Base-by-base conservation (phyloP, 2,329 filamentous ascomycete species). In the Bipolaris sorokiniana region DNA sequence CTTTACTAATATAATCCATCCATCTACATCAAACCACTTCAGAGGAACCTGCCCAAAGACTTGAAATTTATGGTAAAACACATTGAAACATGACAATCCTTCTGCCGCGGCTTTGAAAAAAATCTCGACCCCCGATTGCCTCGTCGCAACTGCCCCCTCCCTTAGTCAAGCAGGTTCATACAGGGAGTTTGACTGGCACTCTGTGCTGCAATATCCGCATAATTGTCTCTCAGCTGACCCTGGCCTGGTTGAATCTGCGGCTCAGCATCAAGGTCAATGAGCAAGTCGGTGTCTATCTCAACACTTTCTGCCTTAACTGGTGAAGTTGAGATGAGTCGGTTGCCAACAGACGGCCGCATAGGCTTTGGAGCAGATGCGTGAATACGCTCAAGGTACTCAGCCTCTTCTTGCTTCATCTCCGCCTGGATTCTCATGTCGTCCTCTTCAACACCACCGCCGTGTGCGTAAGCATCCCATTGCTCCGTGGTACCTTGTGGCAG, bases 391-490 rank as follows among this genome's bases (percentile, higher is more conserved):
- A 44, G 36, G 18, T 62, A 67, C 7, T 58, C 58, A 0, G 56
- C 56, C n/a, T 68, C 49, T 15, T 63, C 45, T 7, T 67, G 58
- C 18, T 37, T 58, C 22, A 50, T 52, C 53, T 63, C 63, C 37
- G 62, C 46, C 5, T 59, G 16, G 10, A 57, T 23, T 26, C 58
- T 52, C 22, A 52, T 62, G 23, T 76, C 71, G 13, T 74, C 69
- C 22, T 22, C 54, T 36, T 61, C 48, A 3, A 40, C 53, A 46
- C 62, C 53, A 20, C 60, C 57, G 11, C 56, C 59, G 20, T 47
- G 49, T 15, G 56, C 50, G 37, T 60, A 61, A 10, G 41, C 13
- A 7, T 63, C 49, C 62, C 63, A 65, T 10, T 55, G 57, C 26
- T 51, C 28, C 3, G 44, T 48, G n/a, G 53, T 50, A 41, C 37